phyloP scores from a whole-genome alignment of 768 basidiomycete genomes.

The Phylloporus sp. region DNA sequence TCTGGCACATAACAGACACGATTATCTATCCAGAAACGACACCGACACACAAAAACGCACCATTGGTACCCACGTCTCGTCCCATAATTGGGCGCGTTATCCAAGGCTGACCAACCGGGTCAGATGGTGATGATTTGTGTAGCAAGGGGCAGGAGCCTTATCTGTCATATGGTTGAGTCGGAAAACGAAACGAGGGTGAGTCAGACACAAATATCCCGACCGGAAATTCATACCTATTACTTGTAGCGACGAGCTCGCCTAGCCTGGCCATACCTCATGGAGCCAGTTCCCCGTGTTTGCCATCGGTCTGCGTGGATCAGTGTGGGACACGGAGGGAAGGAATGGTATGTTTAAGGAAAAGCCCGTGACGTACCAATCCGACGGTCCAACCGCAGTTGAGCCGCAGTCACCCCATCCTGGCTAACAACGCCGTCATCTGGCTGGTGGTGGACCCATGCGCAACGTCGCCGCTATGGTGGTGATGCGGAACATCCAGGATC shows the following conservation, averaged over 20 bases:
- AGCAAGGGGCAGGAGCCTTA: neutral
- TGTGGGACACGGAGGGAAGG: neutral
- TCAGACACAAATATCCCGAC: neutral
- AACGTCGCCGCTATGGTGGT: too few relatives aligned
- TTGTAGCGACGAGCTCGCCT: neutral
- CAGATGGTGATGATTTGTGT: neutral
- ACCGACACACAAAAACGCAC: neutral
- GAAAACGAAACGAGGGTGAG: neutral
- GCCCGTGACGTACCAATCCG: neutral
- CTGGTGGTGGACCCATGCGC: too few relatives aligned
- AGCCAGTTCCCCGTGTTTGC: neutral
- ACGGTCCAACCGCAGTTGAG: neutral
- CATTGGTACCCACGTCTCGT: neutral
- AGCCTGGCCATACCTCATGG: neutral
- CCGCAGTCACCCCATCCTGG: too few relatives aligned
- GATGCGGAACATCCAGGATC: too few relatives aligned
- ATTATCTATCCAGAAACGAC: neutral
- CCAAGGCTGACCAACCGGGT: neutral
- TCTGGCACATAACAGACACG: neutral
- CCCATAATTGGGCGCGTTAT: neutral
- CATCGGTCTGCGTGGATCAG: too few relatives aligned
- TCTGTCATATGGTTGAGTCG: too few relatives aligned
- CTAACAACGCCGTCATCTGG: too few relatives aligned
- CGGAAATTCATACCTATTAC: neutral
- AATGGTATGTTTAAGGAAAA: neutral